Evolutionary conservation across 352 stramenopile species (phyloP), one percentile per base, ranked within the genome.

Genomic region (Globisporangium polare): DNA sequence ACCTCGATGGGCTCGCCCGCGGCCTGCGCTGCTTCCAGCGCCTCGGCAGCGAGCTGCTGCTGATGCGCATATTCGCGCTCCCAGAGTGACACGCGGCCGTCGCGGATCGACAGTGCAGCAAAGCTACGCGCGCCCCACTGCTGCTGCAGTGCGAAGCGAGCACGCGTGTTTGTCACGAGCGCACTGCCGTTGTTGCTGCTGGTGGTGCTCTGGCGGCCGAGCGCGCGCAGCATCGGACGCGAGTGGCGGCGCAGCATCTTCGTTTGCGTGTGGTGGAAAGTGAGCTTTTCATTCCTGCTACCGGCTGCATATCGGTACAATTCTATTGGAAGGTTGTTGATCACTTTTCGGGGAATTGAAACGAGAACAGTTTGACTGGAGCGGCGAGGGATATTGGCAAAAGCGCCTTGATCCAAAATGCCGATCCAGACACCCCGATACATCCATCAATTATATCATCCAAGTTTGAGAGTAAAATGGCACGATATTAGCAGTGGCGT

Each of bases 31-130:
- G 59, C 46, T 15, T 72, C 52, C 1, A 42, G 35, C 7, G 31
- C 39, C 22, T 66, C 62, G 0, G 13, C 43, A 27, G 67, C 62
- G 42, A 69, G 49, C 49, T 60, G 12, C 60, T 82, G 66, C 53
- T 90, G 83, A 1, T 78, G 74, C 65, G 73, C 63, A 58, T 76
- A 65, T 63, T 92, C 80, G 31, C 63, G 63, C 50, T 78, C 74
- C 80, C 83, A 92, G 9, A 84, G 69, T 9, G 56, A 60, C 0
- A 88, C 59, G 46, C 80, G 74, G 53, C 73, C 67, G 10, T 89
- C 68, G 24, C 66, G 69, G 45, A 88, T 79, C 27, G 72, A 77
- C 29, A 78, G 27, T 13, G 52, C 41, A 12, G 59, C 54, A 29
- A 66, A 74, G 13, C 47, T 20, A 26, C 43, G 63, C 1, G 20